phyloP scores from a whole-genome alignment of 2,329 filamentous ascomycete species.

The Penicillium olsonii region DNA sequence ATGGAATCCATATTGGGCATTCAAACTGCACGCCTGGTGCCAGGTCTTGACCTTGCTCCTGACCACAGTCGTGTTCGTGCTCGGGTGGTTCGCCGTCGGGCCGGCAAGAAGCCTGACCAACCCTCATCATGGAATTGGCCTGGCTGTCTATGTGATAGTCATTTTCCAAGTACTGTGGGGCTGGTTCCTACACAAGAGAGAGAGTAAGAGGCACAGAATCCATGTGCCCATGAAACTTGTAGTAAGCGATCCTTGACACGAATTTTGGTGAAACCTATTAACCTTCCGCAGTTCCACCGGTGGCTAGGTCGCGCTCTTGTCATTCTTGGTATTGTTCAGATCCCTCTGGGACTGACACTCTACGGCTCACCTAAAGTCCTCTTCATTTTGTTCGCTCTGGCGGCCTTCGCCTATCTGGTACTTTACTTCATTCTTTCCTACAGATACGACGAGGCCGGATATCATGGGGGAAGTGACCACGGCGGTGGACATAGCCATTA shows the following conservation, averaged over 20 bases:
- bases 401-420: slow-evolving; percentile 70
- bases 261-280: slow-evolving; percentile 6
- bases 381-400: slow-evolving; percentile 84
- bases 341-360: slow-evolving; percentile 84
- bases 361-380: slow-evolving; percentile 85
- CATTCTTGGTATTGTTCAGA: slow-evolving; percentile 79
- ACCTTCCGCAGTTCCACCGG: slow-evolving; percentile 72
- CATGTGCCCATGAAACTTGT: slow-evolving; percentile 61
- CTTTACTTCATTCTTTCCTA: slow-evolving; percentile 81
- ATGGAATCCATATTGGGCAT: slow-evolving; percentile 54
- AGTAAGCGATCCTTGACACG: slow-evolving; percentile 36
- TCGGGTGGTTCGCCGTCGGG: slow-evolving; percentile 66
- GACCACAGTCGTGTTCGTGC: slow-evolving; percentile 61
- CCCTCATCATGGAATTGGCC: slow-evolving; percentile 67
- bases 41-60: slow-evolving; percentile 63
- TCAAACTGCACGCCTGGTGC: slow-evolving; percentile 64
- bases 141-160: slow-evolving; percentile 63
- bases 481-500: slow-evolving; percentile 61
- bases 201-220: slow-evolving; percentile 54
- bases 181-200: slow-evolving; percentile 56
- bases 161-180: slow-evolving; percentile 61
- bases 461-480: slow-evolving; percentile 55
- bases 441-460: slow-evolving; percentile 55
- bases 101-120: slow-evolving; percentile 62
- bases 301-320: slow-evolving; percentile 81